These are phyloP conservation scores for Paramecium tetraurelia DNA, from an alignment of 73 alveolate species.

Conservation along the genomic window DNA sequence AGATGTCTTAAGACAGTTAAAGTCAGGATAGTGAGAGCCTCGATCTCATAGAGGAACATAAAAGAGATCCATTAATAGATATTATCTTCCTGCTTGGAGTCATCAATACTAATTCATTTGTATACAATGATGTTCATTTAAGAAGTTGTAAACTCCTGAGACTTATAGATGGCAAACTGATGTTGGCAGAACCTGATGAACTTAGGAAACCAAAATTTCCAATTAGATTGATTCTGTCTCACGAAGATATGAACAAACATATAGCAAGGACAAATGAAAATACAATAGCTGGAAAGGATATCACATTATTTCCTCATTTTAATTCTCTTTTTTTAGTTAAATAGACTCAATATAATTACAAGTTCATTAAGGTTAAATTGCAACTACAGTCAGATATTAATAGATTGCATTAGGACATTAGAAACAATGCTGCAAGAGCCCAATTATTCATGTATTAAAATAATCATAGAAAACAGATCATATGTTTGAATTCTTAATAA, in stretches of 20 bases:
- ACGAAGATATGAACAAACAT: constrained; percentile 24
- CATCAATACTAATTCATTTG: neutral
- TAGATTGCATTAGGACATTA: neutral
- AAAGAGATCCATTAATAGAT: neutral
- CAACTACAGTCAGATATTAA: neutral
- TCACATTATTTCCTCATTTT: neutral
- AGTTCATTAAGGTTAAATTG: neutral
- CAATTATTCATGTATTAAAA: neutral
- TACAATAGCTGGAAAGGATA: neutral
- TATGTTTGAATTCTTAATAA: neutral
- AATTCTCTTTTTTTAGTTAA: constrained; percentile 3
- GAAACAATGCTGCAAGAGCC: neutral
- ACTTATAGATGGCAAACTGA: neutral
- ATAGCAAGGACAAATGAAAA: constrained; percentile 5
- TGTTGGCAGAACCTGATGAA: neutral
- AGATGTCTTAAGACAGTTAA: neutral
- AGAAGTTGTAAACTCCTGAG: neutral
- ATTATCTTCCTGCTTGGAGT: neutral
- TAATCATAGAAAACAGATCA: neutral
- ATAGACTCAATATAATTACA: neutral
- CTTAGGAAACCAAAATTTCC: neutral
- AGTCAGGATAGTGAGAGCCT: neutral
- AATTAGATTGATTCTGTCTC: neutral
- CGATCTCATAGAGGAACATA: neutral
- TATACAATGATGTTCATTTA: neutral